phyloP scores from a whole-genome alignment of 176 grass and related monocot species.

The Bonia amplexicaulis region DNA sequence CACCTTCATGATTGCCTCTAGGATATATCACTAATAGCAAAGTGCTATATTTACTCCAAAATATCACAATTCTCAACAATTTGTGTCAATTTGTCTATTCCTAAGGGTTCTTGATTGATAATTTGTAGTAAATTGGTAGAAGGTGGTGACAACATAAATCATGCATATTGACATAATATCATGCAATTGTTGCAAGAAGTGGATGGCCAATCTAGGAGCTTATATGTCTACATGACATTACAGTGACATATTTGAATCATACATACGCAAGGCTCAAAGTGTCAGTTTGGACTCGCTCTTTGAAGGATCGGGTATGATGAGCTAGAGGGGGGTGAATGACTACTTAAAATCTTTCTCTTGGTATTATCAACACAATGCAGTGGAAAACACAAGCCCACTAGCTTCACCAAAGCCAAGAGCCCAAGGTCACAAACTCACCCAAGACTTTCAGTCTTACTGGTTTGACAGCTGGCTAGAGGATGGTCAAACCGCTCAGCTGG shows the following conservation, averaged over 20 bases:
- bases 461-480: no score
- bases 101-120: neutral
- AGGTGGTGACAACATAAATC: conserved; percentile 7
- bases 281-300: neutral
- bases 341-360: no score
- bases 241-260: conserved; percentile 16
- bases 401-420: no score
- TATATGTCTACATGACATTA: conserved; percentile 22
- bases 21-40: no score
- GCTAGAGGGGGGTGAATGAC: no score
- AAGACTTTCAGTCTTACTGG: no score
- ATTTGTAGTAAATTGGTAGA: conserved; percentile 5
- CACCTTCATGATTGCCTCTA: no score
- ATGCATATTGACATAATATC: conserved; percentile 12
- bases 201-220: conserved; percentile 34
- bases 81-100: neutral
- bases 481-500: no score
- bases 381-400: no score
- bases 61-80: neutral
- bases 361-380: no score
- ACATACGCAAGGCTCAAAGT: conserved; percentile 19
- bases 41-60: neutral
- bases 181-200: conserved; percentile 23
- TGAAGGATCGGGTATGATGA: no score
- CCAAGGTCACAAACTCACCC: no score